Evolutionary conservation across 73 alveolate species (phyloP).

Genomic region (Tetrahymena borealis): DNA sequence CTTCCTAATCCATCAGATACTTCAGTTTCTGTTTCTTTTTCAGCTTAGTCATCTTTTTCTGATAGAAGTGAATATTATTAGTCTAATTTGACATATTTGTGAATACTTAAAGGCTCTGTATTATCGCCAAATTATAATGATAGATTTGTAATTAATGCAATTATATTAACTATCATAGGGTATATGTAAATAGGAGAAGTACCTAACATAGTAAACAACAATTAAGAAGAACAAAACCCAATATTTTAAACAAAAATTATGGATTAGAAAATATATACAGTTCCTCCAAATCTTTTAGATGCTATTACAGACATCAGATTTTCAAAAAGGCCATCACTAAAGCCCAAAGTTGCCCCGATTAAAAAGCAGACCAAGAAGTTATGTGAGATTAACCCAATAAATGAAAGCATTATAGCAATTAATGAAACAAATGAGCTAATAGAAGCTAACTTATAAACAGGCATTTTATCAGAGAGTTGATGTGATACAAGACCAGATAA

Average conservation of each 20-base stretch:
- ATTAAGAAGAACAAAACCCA: not conserved
- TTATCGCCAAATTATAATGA: not conserved
- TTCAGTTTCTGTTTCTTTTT: no score
- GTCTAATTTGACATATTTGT: not conserved
- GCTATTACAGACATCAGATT: not conserved
- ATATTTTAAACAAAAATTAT: not conserved
- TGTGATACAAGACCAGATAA: not conserved
- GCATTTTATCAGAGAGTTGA: not conserved
- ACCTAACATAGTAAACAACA: not conserved
- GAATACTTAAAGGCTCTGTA: not conserved
- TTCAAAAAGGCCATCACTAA: not conserved
- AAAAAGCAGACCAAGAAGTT: not conserved
- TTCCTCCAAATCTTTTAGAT: not conserved
- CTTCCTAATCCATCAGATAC: not conserved
- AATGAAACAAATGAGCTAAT: not conserved
- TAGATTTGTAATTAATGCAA: not conserved
- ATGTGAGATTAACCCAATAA: not conserved
- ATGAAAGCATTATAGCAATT: not conserved
- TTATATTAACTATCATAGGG: not conserved
- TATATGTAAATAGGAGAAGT: not conserved
- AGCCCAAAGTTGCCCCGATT: not conserved
- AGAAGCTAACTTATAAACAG: not conserved
- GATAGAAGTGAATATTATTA: not conserved
- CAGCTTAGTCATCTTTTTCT: not conserved
- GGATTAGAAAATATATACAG: not conserved